Conservation (phyloP, 176 grass and related monocot genomes). For the Otatea glauca region DNA sequence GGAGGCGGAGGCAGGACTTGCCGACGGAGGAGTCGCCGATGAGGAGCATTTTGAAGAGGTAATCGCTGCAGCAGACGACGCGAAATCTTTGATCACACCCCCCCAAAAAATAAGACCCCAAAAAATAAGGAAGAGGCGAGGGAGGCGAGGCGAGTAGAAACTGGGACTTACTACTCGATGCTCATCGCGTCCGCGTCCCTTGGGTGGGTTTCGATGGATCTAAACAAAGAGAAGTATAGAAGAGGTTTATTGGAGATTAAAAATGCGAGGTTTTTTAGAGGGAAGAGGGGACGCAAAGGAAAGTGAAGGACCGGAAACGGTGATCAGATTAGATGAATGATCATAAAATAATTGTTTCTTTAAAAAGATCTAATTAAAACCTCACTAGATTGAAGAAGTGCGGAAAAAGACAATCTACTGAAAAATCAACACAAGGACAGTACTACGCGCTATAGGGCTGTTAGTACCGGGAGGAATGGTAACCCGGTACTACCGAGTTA, state of each 20-base stretch:
- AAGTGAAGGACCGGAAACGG: not conserved
- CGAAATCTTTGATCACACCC: not conserved
- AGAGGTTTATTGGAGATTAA: conserved; percentile 3
- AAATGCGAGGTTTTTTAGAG: conserved; percentile 12
- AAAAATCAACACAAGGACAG: too few species aligned
- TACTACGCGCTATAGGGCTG: too few species aligned
- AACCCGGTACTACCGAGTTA: too few species aligned
- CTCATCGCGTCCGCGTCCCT: conserved; percentile 50
- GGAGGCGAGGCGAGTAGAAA: not conserved
- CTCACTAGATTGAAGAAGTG: too few species aligned
- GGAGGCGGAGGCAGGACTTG: conserved; percentile 90
- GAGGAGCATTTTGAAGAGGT: conserved; percentile 98
- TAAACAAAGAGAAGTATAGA: not conserved
- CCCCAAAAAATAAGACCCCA: not conserved
- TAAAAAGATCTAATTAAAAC: too few species aligned
- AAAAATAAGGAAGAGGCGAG: not conserved
- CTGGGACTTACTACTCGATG: conserved; percentile 67
- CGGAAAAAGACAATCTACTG: too few species aligned
- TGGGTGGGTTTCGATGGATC: not conserved
- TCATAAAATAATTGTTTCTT: too few species aligned
- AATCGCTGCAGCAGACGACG: conserved; percentile 68
- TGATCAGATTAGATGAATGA: too few species aligned
- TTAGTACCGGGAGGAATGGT: too few species aligned
- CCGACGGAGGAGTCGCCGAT: conserved; percentile 96
- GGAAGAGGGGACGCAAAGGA: not conserved